Percentiles rank a stretch among this genome's conserved stretches.
phyloP scores from a whole-genome alignment of 352 stramenopile species.

The Aphanomyces invadans region DNA sequence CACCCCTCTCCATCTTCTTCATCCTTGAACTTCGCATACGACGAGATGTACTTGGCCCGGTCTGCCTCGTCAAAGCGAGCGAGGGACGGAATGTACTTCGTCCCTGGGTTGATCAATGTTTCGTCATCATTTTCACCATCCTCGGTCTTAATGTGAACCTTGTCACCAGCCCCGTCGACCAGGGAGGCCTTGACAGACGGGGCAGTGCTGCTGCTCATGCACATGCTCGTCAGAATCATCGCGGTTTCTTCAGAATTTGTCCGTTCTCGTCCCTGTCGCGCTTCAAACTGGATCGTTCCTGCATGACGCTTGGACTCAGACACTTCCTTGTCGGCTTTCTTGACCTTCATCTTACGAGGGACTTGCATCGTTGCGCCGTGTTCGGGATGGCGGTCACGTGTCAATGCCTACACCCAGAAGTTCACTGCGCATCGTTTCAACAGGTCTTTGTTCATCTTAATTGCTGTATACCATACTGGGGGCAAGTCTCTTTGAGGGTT shows the following conservation, averaged over 20 bases:
- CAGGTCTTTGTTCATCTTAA: conserved; percentile 23
- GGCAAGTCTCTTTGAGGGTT: background rate
- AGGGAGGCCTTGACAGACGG: conserved; percentile 41
- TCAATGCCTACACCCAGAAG: conserved; percentile 19
- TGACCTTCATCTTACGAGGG: conserved; percentile 16
- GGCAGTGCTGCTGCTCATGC: conserved; percentile 39
- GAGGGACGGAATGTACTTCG: conserved; percentile 9
- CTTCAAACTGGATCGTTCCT: conserved; percentile 22
- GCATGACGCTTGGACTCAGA: conserved; percentile 6
- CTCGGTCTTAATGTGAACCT: conserved; percentile 31
- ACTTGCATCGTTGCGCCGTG: conserved; percentile 14
- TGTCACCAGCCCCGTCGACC: conserved; percentile 33
- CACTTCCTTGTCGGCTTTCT: conserved; percentile 14
- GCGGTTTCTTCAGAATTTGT: conserved; percentile 79
- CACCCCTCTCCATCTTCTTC: conserved; percentile 50
- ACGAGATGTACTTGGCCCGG: conserved; percentile 10
- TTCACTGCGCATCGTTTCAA: conserved; percentile 26
- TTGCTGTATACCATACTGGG: conserved; percentile 20
- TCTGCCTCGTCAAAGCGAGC: conserved; percentile 20
- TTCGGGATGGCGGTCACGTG: conserved; percentile 11
- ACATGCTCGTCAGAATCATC: conserved; percentile 80
- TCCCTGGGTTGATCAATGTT: conserved; percentile 5
- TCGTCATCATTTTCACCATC: conserved; percentile 22
- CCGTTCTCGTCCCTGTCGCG: conserved; percentile 19
- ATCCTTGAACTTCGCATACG: conserved; percentile 31